Base-by-base conservation (phyloP, 2,329 filamentous ascomycete species). In the Immersiporthe knoxdaviesiana region DNA sequence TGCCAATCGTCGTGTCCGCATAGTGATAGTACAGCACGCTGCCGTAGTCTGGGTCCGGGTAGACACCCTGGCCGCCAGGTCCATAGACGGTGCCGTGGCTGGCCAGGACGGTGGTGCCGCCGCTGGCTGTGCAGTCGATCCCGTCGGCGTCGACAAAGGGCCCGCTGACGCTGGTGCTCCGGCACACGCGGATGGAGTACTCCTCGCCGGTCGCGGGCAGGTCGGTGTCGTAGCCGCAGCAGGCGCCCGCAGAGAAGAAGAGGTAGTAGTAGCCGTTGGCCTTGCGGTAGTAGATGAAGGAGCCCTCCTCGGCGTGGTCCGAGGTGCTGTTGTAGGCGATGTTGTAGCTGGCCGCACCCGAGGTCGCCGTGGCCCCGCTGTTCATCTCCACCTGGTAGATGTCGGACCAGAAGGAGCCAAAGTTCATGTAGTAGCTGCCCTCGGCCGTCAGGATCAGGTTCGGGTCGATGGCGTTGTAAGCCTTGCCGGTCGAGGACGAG, bases 371-470 rank as follows among this genome's bases (percentile, higher is more conserved):
- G 10, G 77, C 75, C 2, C 76, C 73, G 41, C 75, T 75, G 47
- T 73, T 75, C 77, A 91, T 83, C 47, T 80, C 75, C 1, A 87
- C 86, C 74, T 88, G 86, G 79, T 87, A 90, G 69, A 92, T 83
- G 74, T 89, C 85, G 8, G 80, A 77, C 89, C 89, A 93, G 83
- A 91, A 92, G 16, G 87, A 90, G 32, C 90, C 90, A 72, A 91
- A 92, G 70, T 83, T 87, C 75, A 90, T 78, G 68, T 83, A 83
- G 72, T 84, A 84, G 2, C 72, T 72, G 18, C 77, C 78, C 39
- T 70, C 66, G 47, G 78, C 79, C 2, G 77, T 80, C 14, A 80
- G 74, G 70, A 88, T 77, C 2, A 89, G 75, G 71, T 86, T 87
- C 2, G 81, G 78, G 74, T 90, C 91, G 74, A 93, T 89, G 58